Evolutionary conservation across 2,329 filamentous ascomycete genomes (phyloP).

Genomic region (Thelonectria rubi): DNA sequence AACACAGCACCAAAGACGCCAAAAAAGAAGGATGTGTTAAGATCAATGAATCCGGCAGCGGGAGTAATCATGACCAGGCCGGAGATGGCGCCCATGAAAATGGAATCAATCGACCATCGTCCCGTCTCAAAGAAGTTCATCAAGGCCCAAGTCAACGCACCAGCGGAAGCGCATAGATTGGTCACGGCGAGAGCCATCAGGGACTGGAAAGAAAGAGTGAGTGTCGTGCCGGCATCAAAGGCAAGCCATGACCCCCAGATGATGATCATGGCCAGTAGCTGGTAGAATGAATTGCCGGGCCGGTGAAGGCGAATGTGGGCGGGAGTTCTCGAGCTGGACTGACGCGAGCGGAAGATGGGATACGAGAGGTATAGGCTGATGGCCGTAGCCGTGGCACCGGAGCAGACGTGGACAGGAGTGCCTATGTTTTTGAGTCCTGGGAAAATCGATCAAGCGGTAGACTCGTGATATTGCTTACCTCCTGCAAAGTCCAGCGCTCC

Average conservation of each 20-base stretch:
- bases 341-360: constrained; percentile 28
- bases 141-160: constrained; percentile 26
- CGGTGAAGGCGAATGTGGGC: constrained; percentile 28
- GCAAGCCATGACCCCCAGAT: constrained; percentile 34
- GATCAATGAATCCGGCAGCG: constrained; percentile 55
- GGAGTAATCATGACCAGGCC: constrained; percentile 63
- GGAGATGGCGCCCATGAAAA: constrained; percentile 62
- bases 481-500: constrained; percentile 31
- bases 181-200: constrained; percentile 32
- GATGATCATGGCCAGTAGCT: constrained; percentile 28
- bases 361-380: constrained; percentile 31
- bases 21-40: constrained; percentile 58
- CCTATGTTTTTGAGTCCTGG: constrained; percentile 7
- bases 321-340: constrained; percentile 20
- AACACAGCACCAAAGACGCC: constrained; percentile 56
- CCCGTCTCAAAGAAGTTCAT: constrained; percentile 29
- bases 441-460: no score
- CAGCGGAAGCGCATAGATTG: constrained; percentile 27
- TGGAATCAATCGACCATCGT: constrained; percentile 57
- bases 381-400: constrained; percentile 28
- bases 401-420: constrained; percentile 30
- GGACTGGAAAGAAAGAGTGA: constrained; percentile 29
- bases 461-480: constrained; percentile 9
- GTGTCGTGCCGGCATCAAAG: constrained; percentile 30
- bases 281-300: constrained; percentile 30